Evolutionary conservation across 192 early-diverging fungal genomes (phyloP).

Genomic region (Coemansia sp.): DNA sequence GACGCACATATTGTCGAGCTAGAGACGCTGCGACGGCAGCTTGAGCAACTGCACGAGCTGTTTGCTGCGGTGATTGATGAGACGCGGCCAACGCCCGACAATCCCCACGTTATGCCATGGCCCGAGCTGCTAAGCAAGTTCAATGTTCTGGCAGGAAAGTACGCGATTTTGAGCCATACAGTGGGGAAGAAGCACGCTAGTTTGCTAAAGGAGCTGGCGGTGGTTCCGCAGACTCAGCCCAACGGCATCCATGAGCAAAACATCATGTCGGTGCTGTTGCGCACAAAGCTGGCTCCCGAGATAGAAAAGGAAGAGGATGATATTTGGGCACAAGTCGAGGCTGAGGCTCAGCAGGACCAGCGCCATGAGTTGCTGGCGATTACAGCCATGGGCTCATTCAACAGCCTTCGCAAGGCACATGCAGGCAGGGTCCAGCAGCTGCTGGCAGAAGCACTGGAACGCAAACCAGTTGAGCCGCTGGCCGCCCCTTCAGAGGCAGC

Average conservation of each 20-base stretch:
- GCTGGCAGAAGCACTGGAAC: conserved; percentile 13
- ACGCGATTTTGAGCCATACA: conserved; percentile 46
- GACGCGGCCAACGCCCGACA: conserved; percentile 51
- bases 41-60: conserved; percentile 55
- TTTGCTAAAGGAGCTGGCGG: conserved; percentile 42
- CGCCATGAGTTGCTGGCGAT: conserved; percentile 47
- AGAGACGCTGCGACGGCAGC: conserved; percentile 54
- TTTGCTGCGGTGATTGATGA: conserved; percentile 44
- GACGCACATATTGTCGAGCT: conserved; percentile 47
- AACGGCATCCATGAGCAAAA: conserved; percentile 51
- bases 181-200: conserved; percentile 36
- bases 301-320: conserved; percentile 52
- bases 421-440: conserved; percentile 21
- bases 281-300: conserved; percentile 55
- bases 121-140: conserved; percentile 57
- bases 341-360: conserved; percentile 28
- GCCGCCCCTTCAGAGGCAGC: neutral
- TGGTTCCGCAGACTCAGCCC: conserved; percentile 45
- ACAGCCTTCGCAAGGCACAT: conserved; percentile 30
- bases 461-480: neutral
- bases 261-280: conserved; percentile 51
- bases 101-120: conserved; percentile 42
- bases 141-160: conserved; percentile 54
- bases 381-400: conserved; percentile 35
- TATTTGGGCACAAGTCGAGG: conserved; percentile 37